phyloP scores from a whole-genome alignment of 2,329 filamentous ascomycete species.

The Penicillium corylophilum region DNA sequence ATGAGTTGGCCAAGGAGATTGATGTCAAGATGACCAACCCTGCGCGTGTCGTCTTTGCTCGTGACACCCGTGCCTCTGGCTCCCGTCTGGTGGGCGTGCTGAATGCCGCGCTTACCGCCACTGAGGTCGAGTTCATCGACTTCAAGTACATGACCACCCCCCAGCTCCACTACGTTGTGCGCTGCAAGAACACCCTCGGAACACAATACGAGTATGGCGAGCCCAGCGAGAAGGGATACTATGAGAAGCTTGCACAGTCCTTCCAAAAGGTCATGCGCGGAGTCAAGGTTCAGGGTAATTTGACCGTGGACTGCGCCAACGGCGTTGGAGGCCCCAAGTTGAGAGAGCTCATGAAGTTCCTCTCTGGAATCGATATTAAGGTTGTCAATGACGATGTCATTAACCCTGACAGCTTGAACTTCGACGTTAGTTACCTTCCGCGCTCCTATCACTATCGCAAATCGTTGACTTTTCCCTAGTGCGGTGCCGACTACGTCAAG shows the following conservation, averaged over 20 bases:
- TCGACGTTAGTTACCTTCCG: slow-evolving; percentile 61
- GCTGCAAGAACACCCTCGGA: slow-evolving; percentile 88
- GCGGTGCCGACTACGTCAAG: slow-evolving; percentile 96
- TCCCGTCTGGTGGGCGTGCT: slow-evolving; percentile 78
- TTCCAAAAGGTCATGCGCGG: slow-evolving; percentile 81
- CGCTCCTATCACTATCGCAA: neutral
- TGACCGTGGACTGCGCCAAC: slow-evolving; percentile 94
- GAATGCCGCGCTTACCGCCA: slow-evolving; percentile 74
- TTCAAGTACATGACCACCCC: slow-evolving; percentile 92
- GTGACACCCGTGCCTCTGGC: slow-evolving; percentile 91
- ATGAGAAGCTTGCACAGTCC: slow-evolving; percentile 82
- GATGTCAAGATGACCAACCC: slow-evolving; percentile 70
- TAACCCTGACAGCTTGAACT: slow-evolving; percentile 83
- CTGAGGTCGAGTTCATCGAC: slow-evolving; percentile 72
- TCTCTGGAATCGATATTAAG: slow-evolving; percentile 76
- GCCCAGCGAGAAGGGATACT: slow-evolving; percentile 88
- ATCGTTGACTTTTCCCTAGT: slow-evolving; percentile 50
- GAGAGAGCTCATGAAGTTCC: slow-evolving; percentile 76
- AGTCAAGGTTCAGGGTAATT: slow-evolving; percentile 67
- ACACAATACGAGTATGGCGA: slow-evolving; percentile 85
- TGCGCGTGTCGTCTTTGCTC: slow-evolving; percentile 81
- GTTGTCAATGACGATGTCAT: slow-evolving; percentile 92
- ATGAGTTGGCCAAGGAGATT: slow-evolving; percentile 70
- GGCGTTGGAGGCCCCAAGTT: slow-evolving; percentile 94
- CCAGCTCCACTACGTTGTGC: slow-evolving; percentile 95